phyloP scores from a whole-genome alignment of 306 rosid genomes.

The Corylus americana region DNA sequence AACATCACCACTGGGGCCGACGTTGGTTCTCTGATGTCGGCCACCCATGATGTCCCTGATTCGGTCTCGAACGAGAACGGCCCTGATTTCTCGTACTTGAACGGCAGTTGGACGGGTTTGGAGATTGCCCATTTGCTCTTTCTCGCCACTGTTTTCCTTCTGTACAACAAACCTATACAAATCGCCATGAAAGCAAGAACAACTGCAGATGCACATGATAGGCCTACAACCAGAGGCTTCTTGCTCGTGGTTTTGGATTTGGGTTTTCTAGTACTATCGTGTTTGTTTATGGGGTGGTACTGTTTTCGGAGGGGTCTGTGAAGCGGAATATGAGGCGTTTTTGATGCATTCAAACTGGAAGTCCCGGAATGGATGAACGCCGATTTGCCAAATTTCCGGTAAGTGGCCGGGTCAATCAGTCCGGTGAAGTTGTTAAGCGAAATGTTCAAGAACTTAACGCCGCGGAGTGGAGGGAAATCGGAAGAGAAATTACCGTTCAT shows the following conservation, averaged over 20 bases:
- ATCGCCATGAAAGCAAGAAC: constrained; percentile 28
- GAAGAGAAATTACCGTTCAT: constrained; percentile 74
- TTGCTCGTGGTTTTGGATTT: constrained; percentile 21
- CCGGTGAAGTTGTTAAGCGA: constrained; percentile 66
- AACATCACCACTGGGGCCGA: constrained; percentile 86
- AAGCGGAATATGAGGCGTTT: constrained; percentile 24
- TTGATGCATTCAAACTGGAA: constrained; percentile 26
- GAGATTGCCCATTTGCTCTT: constrained; percentile 94
- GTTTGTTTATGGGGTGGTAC: constrained; percentile 15
- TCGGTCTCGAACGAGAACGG: constrained; percentile 89
- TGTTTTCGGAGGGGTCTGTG: constrained; percentile 13
- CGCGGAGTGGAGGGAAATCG: constrained; percentile 68
- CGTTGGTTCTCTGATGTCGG: constrained; percentile 79
- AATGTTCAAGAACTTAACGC: constrained; percentile 57
- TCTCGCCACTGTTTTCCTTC: constrained; percentile 41
- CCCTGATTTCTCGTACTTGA: constrained; percentile 80
- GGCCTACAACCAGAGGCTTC: constrained; percentile 19
- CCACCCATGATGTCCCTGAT: constrained; percentile 90
- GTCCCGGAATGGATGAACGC: constrained; percentile 65
- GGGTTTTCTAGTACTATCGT: constrained; percentile 14
- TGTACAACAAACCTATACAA: constrained; percentile 28
- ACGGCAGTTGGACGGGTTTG: constrained; percentile 52
- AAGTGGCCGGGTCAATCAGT: constrained; percentile 7
- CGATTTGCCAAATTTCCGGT: constrained; percentile 50
- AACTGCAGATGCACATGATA: constrained; percentile 37